These are phyloP conservation scores for Tuber aestivum DNA, from an alignment of 495 filamentous ascomycete species.

Conservation along the genomic window DNA sequence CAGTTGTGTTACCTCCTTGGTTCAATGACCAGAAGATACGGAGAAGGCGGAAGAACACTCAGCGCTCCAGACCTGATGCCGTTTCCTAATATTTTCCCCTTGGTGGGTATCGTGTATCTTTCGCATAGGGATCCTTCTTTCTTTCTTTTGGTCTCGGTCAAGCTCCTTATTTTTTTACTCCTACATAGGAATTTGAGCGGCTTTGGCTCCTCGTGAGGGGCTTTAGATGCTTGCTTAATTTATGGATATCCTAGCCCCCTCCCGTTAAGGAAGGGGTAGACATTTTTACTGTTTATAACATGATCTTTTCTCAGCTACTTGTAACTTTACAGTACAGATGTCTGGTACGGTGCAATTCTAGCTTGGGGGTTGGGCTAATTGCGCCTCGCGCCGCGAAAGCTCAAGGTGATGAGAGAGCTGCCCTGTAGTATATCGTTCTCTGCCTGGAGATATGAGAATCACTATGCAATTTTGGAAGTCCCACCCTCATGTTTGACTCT, in stretches of 20 bases:
- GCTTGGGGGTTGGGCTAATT: neutral
- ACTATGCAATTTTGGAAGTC: neutral
- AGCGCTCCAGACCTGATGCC: neutral
- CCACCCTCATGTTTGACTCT: neutral
- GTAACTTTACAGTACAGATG: neutral
- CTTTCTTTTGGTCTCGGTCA: neutral
- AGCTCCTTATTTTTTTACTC: neutral
- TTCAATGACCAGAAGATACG: neutral
- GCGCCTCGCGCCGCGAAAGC: neutral
- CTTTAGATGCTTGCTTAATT: neutral
- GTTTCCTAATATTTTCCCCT: neutral
- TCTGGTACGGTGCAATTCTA: neutral
- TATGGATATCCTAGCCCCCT: neutral
- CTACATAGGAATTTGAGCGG: neutral
- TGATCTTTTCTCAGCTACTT: neutral
- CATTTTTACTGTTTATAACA: neutral
- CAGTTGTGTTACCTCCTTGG: constrained; percentile 2
- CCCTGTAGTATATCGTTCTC: neutral
- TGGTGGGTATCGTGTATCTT: neutral
- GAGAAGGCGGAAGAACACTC: neutral
- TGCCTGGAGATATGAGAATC: neutral
- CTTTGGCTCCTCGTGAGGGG: neutral
- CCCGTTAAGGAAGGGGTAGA: neutral
- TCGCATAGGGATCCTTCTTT: neutral
- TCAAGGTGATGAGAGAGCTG: neutral